Evolutionary conservation across 106 monocot genomes (phyloP).

Genomic region (Phalaenopsis equestris): DNA sequence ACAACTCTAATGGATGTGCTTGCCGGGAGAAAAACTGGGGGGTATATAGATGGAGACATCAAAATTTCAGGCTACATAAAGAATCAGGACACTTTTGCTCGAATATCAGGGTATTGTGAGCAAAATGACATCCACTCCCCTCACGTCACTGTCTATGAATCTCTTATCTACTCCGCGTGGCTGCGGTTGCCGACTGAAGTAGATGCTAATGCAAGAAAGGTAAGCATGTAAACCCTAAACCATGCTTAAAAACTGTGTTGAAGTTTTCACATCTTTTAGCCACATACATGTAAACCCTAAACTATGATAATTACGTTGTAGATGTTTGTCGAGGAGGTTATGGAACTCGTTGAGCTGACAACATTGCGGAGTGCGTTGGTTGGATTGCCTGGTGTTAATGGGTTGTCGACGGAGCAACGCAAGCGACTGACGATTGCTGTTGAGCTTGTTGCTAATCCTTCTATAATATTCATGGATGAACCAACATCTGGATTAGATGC

Average conservation of each 20-base stretch:
- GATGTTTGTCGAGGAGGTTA: constrained; percentile 24
- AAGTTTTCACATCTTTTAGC: not conserved
- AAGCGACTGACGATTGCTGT: constrained; percentile 23
- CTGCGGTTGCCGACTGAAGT: constrained; percentile 51
- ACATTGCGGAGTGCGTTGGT: constrained; percentile 14
- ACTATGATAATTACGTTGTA: not conserved
- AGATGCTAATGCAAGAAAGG: constrained; percentile 31
- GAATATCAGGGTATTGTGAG: constrained; percentile 59
- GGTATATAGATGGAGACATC: constrained; percentile 55
- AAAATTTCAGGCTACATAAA: constrained; percentile 59
- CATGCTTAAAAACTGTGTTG: not conserved
- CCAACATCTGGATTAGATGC: constrained; percentile 24
- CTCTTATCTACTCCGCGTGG: constrained; percentile 62
- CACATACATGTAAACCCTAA: not conserved
- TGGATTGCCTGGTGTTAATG: constrained; percentile 23
- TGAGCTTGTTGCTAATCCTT: constrained; percentile 26
- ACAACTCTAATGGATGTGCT: constrained; percentile 73
- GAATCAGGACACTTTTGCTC: constrained; percentile 58
- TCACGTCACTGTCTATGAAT: constrained; percentile 55
- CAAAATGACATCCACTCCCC: constrained; percentile 74
- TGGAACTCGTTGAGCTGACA: constrained; percentile 20
- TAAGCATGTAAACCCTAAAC: not conserved
- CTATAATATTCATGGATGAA: constrained; percentile 29
- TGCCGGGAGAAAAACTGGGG: constrained; percentile 63
- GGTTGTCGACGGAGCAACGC: constrained; percentile 23